A percentile compares a stretch with the other conserved stretches of the same genome.
phyloP scores from a whole-genome alignment of 2,329 filamentous ascomycete species.

The Clonostachys sp. region DNA sequence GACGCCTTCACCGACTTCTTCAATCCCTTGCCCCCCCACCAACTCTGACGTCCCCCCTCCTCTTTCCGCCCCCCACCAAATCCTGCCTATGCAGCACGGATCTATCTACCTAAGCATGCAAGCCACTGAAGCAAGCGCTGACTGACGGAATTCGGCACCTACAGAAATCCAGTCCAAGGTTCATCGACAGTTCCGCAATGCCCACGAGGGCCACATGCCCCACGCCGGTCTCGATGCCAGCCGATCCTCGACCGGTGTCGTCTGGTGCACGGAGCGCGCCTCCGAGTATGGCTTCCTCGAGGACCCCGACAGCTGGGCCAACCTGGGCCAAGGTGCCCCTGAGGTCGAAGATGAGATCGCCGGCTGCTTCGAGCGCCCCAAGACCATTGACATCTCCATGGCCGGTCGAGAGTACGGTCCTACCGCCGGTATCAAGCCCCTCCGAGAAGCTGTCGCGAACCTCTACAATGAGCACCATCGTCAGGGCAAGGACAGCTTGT shows the following conservation, averaged over 20 bases:
- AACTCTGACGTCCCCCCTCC: no score
- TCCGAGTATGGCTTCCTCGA: constrained; percentile 86
- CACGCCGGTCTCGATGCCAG: constrained; percentile 88
- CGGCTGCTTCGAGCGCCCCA: constrained; percentile 81
- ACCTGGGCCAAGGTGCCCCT: constrained; percentile 88
- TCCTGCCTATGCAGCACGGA: background rate
- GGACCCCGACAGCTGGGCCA: constrained; percentile 80
- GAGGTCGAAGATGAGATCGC: constrained; percentile 92
- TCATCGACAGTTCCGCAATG: constrained; percentile 83
- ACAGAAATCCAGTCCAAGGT: constrained; percentile 80
- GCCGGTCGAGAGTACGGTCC: constrained; percentile 86
- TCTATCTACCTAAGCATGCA: background rate
- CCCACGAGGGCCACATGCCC: constrained; percentile 85
- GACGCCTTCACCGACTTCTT: no score
- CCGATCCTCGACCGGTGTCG: constrained; percentile 85
- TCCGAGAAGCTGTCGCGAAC: constrained; percentile 82
- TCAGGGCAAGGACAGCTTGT: constrained; percentile 80
- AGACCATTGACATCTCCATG: constrained; percentile 71
- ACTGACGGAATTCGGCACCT: background rate
- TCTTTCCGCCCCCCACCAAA: no score
- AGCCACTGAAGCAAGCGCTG: background rate
- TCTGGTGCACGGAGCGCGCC: constrained; percentile 88
- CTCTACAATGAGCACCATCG: constrained; percentile 94
- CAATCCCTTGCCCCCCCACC: no score
- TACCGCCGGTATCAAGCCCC: constrained; percentile 87